Base-by-base conservation (phyloP, 306 rosid species). In the Begonia peltatifolia region DNA sequence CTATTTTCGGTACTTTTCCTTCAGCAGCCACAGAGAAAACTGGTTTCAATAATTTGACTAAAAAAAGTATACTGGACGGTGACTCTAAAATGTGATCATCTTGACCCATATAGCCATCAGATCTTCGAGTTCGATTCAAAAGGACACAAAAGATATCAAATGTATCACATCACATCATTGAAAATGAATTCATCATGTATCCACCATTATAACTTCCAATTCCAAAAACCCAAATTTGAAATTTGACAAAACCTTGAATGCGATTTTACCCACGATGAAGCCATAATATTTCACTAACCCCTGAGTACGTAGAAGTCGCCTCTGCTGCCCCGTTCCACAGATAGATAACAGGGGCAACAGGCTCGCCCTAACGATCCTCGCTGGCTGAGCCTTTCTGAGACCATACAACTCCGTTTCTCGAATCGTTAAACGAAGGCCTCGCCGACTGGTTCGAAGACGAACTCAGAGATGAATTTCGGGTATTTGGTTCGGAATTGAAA, bases 71-170 rank as follows among this genome's bases (percentile, higher is more conserved):
- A 75, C 68, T 75, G 60, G 49, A 63, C 20, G 83, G 80, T 61
- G 94, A 86, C 64, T 92, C 99, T 72, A 81, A 76, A 53, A 86
- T 90, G 68, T 69, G 82, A 66, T 86, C 81, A 72, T 92, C 99
- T 78, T 86, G 99, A 66, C 96, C 99, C 99, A n/a, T n/a, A n/a
- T n/a, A n/a, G n/a, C n/a, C n/a, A n/a, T n/a, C n/a, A n/a, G n/a
- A n/a, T n/a, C n/a, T n/a, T n/a, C n/a, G n/a, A n/a, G n/a, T n/a
- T n/a, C n/a, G n/a, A n/a, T n/a, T n/a, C n/a, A n/a, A n/a, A n/a
- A n/a, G n/a, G n/a, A n/a, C n/a, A n/a, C 22, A 18, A 18, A 18
- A 18, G 22, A n/a, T 18, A 18, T 18, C 22, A 18, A 18, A 18
- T 18, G 22, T 18, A n/a, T n/a, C n/a, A n/a, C n/a, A 18, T 18